Percentiles rank a stretch among this genome's conserved stretches.
Evolutionary conservation across 108 stramenopile species (phyloP).

Genomic region (Cyclotella atomus): DNA sequence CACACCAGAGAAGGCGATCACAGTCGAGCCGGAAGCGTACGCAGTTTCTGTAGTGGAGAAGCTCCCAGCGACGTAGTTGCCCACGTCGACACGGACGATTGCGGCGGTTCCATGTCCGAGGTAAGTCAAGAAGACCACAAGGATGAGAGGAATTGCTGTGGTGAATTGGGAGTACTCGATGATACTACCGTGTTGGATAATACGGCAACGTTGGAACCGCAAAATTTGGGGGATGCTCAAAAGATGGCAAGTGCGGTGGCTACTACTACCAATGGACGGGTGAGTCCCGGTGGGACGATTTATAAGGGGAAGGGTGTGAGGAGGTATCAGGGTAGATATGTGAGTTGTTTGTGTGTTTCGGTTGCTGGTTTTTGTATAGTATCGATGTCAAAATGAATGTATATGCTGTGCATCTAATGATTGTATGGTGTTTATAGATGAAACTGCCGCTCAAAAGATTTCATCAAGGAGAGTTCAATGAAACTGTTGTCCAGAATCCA

Average conservation of each 20-base stretch:
- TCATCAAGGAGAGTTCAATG: constrained; percentile 47
- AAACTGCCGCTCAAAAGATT: constrained; percentile 60
- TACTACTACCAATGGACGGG: constrained; percentile 38
- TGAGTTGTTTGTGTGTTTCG: too few species aligned
- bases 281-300: constrained; percentile 67
- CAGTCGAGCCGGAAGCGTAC: constrained; percentile 14
- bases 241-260: constrained; percentile 1
- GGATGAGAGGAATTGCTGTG: too few species aligned
- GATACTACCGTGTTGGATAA: not conserved
- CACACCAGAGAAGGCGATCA: not conserved
- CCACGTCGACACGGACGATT: constrained; percentile 63
- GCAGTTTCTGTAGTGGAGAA: constrained; percentile 35
- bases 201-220: constrained; percentile 9
- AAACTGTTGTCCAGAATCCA: constrained; percentile 16
- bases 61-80: constrained; percentile 51
- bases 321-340: constrained; percentile 68
- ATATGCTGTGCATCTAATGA: too few species aligned
- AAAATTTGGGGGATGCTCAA: constrained; percentile 22
- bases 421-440: too few species aligned
- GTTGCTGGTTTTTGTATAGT: too few species aligned
- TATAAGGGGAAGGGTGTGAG: constrained; percentile 60
- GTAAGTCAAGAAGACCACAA: constrained; percentile 53
- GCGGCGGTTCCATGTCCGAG: constrained; percentile 47
- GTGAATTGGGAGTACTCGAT: too few species aligned
- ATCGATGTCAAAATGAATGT: too few species aligned